These are phyloP conservation scores for Calendula officinalis DNA, from an alignment of 129 eudicot species.

Conservation along the genomic window DNA sequence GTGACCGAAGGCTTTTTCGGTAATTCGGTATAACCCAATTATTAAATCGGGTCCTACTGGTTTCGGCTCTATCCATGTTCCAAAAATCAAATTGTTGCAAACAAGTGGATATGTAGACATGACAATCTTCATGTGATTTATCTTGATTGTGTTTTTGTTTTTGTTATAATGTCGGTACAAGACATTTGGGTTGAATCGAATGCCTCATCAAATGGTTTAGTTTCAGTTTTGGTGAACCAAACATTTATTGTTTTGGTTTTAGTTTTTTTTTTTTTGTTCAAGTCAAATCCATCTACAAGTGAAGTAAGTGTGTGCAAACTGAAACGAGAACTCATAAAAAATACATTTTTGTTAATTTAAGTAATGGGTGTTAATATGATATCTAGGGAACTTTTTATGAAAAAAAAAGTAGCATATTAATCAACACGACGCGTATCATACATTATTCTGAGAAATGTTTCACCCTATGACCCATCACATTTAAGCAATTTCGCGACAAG, in stretches of 20 bases:
- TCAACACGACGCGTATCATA: too few species aligned
- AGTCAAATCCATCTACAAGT: too few species aligned
- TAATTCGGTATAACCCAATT: conserved; percentile 24
- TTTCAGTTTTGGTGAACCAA: background rate
- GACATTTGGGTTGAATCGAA: conserved; percentile 32
- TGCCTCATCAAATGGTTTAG: conserved; percentile 1
- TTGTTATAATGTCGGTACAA: conserved; percentile 13
- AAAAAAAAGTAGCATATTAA: too few species aligned
- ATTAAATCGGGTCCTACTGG: conserved; percentile 25
- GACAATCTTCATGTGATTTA: conserved; percentile 30
- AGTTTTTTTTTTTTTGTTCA: too few species aligned
- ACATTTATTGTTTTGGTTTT: background rate
- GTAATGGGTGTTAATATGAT: too few species aligned
- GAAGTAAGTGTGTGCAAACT: too few species aligned
- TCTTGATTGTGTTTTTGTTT: conserved; percentile 32
- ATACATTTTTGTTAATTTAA: too few species aligned
- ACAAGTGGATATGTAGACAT: conserved; percentile 26
- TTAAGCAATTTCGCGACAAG: too few species aligned
- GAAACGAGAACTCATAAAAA: too few species aligned
- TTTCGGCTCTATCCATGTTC: conserved; percentile 25
- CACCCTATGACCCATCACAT: too few species aligned
- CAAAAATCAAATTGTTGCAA: conserved; percentile 6
- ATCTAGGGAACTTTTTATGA: too few species aligned
- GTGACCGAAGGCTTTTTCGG: conserved; percentile 17
- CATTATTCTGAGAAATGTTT: too few species aligned